phyloP scores from a whole-genome alignment of 129 eudicot species.

The Escallonia herrerae region DNA sequence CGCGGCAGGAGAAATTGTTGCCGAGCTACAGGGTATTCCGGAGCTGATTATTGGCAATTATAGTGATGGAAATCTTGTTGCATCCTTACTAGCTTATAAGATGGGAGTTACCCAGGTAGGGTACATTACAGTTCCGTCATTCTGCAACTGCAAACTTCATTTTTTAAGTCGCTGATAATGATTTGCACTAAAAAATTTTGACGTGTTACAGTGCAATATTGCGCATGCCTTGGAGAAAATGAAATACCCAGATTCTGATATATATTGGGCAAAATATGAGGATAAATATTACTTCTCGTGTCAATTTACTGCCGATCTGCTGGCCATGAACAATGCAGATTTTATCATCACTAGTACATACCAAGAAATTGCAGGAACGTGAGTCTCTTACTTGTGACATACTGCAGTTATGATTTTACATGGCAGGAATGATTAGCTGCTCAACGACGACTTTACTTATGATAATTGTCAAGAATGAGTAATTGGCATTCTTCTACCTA shows the following conservation, averaged over 20 bases:
- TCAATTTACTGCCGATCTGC: slow-evolving; percentile 95
- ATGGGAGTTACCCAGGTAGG: slow-evolving; percentile 92
- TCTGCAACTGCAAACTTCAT: slow-evolving; percentile 7
- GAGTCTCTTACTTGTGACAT: slow-evolving; percentile 22
- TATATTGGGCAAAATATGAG: slow-evolving; percentile 82
- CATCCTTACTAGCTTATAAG: slow-evolving; percentile 76
- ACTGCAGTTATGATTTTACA: too few species aligned
- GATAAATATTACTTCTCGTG: slow-evolving; percentile 96
- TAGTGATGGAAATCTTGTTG: slow-evolving; percentile 95
- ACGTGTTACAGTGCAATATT: slow-evolving; percentile 66
- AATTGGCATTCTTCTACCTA: too few species aligned
- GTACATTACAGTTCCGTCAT: background rate
- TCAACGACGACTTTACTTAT: too few species aligned
- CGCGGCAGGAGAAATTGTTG: slow-evolving; percentile 73
- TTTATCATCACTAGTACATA: slow-evolving; percentile 96
- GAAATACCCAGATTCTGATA: slow-evolving; percentile 94
- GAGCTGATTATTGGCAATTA: slow-evolving; percentile 94
- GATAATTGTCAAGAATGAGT: too few species aligned
- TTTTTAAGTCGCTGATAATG: too few species aligned
- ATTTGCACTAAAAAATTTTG: background rate
- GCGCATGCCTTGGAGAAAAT: slow-evolving; percentile 99
- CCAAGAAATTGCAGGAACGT: slow-evolving; percentile 99
- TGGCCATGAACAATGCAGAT: slow-evolving; percentile 96
- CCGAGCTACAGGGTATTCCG: slow-evolving; percentile 75
- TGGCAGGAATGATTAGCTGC: too few species aligned